Base-by-base conservation (phyloP, 495 filamentous ascomycete genomes). In the Podospora australis region DNA sequence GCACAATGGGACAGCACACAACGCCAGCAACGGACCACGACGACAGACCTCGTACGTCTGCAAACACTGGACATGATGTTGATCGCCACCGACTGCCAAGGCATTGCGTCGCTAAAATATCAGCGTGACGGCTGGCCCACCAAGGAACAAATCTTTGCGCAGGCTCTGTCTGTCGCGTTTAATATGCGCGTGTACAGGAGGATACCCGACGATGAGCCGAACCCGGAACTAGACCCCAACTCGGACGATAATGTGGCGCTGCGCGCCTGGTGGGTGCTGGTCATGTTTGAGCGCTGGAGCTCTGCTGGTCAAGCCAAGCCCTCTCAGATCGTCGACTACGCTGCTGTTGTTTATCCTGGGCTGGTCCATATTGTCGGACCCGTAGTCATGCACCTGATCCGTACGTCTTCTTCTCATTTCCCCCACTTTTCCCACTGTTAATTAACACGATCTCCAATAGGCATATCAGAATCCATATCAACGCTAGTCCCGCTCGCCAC, bases 241-340 rank as follows among this genome's bases (percentile, higher is more conserved):
- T 83, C 84, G 6, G 82, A 86, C 44, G 80, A 84, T 42, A 82
- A 81, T 23, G 72, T 91, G 21, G 78, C 76, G 2, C 68, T 87
- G 46, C 78, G 87, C 29, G 78, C 78, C 39, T 95, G 87, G 85
- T 87, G 84, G 66, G 76, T 81, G 1, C 63, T 92, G 45, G 74
- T 83, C 39, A 79, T 86, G 56, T 66, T 95, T 48, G 81, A 87
- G 46, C 78, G 86, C 23, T 91, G 83, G 82, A 80, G 88, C 57
- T 79, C 86, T 13, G 73, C 83, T 32, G 82, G 80, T 55, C 83
- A 78, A 1, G 79, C 79, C 9, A 76, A 61, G 43, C 76, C 80
- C 8, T 46, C 75, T 4, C 62, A 79, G 35, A 78, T 88, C 49
- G 71, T 70, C 10, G 81, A 90, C 46, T 70, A 73, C 22, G 82